Base-by-base conservation (phyloP, 2,329 filamentous ascomycete genomes). In the Hysterium pulicare region DNA sequence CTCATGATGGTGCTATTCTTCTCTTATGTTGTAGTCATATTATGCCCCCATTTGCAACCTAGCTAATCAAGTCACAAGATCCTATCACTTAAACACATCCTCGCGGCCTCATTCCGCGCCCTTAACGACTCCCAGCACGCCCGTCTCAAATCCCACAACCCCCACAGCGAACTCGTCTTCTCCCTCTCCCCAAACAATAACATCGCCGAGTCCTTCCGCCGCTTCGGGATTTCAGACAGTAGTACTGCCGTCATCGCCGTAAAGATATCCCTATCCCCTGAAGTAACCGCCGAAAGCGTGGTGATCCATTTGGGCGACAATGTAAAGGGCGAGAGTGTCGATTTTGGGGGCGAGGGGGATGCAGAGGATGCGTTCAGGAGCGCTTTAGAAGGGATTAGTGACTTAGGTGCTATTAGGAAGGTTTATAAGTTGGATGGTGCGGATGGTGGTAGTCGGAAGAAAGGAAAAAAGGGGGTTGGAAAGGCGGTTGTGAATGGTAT, bases 121-220 rank as follows among this genome's bases (percentile, higher is more conserved):
- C 72, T 90, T 49, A 84, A 82, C 45, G 77, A 82, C 51, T 75
- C 81, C 46, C 61, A 80, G 3, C 78, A 78, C 48, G 72, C 72
- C 5, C 73, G 78, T 19, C 71, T 91, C 43, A 87, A 84, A 64
- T 93, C 87, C 4, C 83, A 84, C 33, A 95, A 95, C 55, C 81
- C 95, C 4, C 90, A 95, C 65, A 90, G 87, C 0, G 90, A 96
- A 68, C 85, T 89, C 43, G 89, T 96, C 22, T 85, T 86, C 53
- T 83, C 82, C 3, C 72, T 96, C 33, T 90, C 83, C 45, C 78
- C 86, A 0, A 90, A 86, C 49, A 91, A 89, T 63, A 95, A 95
- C 65, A 97, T 98, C 59, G 81, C 89, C 39, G 90, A 96, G 55
- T 84, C 90, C 0, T 97, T 97, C 68, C 84, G 88, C 23, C 84